Evolutionary conservation across 352 stramenopile species (phyloP).

Genomic region (Globisporangium paroecandrum): DNA sequence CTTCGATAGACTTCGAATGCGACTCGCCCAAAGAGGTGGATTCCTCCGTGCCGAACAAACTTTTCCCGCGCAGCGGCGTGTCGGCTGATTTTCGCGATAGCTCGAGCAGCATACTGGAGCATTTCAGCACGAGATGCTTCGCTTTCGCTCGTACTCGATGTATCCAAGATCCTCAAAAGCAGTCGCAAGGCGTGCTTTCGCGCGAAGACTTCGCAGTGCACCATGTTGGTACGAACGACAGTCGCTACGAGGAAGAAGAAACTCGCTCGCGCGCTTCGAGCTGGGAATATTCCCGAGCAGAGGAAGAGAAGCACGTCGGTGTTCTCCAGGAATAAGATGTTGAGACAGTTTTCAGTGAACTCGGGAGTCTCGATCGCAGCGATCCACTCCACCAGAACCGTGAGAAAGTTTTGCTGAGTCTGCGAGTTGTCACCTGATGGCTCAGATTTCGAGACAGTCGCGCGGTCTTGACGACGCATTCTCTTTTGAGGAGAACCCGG

Average conservation of each 20-base stretch:
- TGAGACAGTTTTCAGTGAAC: conserved; percentile 33
- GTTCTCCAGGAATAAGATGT: conserved; percentile 31
- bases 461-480: neutral
- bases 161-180: conserved; percentile 14
- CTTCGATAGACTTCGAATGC: conserved; percentile 17
- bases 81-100: conserved; percentile 27
- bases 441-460: neutral
- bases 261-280: conserved; percentile 14
- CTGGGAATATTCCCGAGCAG: conserved; percentile 17
- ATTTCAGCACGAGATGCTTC: conserved; percentile 18
- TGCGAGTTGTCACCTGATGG: neutral
- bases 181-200: conserved; percentile 22
- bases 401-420: conserved; percentile 25
- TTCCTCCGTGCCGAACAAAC: conserved; percentile 26
- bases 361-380: conserved; percentile 24
- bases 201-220: conserved; percentile 30
- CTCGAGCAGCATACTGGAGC: conserved; percentile 23
- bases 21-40: conserved; percentile 21
- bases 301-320: conserved; percentile 26
- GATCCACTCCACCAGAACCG: conserved; percentile 28
- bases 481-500: neutral
- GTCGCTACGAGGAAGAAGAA: conserved; percentile 29
- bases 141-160: neutral
- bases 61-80: conserved; percentile 15
- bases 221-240: conserved; percentile 23